A percentile compares a stretch with the other conserved stretches of the same genome.
These are phyloP conservation scores for Eleusine indica DNA, from an alignment of 176 grass and related monocot species.

Conservation along the genomic window DNA sequence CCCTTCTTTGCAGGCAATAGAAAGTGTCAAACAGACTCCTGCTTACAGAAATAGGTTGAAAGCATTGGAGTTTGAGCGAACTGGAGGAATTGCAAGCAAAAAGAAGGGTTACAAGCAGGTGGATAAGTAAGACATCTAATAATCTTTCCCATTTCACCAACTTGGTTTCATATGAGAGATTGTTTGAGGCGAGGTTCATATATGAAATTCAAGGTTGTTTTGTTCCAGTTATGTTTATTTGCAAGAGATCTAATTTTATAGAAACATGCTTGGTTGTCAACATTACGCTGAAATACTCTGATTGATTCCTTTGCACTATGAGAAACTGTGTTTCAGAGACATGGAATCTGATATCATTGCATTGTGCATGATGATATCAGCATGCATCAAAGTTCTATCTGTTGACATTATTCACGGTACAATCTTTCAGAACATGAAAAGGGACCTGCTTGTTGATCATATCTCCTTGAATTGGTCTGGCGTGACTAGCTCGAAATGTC, in stretches of 20 bases:
- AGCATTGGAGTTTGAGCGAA: slow-evolving; percentile 89
- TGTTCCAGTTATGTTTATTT: slow-evolving; percentile 9
- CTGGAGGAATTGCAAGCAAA: slow-evolving; percentile 77
- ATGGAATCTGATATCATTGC: slow-evolving; percentile 15
- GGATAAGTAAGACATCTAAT: slow-evolving; percentile 72
- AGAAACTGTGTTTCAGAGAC: slow-evolving; percentile 21
- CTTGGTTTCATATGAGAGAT: slow-evolving; percentile 19
- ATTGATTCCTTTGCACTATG: slow-evolving; percentile 5
- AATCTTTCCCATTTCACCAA: neutral
- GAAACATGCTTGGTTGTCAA: neutral
- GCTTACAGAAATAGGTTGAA: slow-evolving; percentile 97
- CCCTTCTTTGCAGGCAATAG: slow-evolving; percentile 68
- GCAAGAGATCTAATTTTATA: slow-evolving; percentile 19
- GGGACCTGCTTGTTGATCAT: slow-evolving; percentile 8
- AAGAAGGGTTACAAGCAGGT: slow-evolving; percentile 88
- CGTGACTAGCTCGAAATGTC: neutral
- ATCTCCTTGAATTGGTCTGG: slow-evolving; percentile 24
- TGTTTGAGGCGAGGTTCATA: neutral
- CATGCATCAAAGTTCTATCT: neutral
- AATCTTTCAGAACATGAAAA: slow-evolving; percentile 22
- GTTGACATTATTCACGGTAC: neutral
- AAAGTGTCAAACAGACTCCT: slow-evolving; percentile 93
- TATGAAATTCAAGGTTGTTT: slow-evolving; percentile 12
- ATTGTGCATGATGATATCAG: neutral
- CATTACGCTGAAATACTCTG: slow-evolving; percentile 8